Evolutionary conservation across 2,329 filamentous ascomycete genomes (phyloP).

Genomic region (Chaetomium olivaceum): DNA sequence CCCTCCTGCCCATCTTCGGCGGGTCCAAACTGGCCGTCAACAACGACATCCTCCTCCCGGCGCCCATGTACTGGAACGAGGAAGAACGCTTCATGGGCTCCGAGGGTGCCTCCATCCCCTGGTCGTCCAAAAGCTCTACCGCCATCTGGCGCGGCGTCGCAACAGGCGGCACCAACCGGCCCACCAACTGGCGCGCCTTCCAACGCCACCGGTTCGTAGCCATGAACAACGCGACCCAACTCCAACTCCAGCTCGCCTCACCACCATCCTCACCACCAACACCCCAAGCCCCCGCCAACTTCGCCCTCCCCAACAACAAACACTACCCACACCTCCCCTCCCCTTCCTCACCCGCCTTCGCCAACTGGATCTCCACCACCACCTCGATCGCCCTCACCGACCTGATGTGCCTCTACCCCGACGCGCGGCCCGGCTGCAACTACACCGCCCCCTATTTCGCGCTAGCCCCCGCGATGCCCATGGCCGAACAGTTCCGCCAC

Average conservation of each 20-base stretch:
- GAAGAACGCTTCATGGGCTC: conserved; percentile 63
- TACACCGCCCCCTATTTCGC: conserved; percentile 52
- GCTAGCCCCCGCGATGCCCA: conserved; percentile 29
- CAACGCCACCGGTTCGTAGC: conserved; percentile 74
- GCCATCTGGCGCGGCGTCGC: conserved; percentile 68
- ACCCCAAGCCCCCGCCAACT: conserved; percentile 40
- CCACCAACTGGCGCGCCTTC: conserved; percentile 68
- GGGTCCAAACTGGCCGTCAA: conserved; percentile 69
- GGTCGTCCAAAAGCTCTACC: conserved; percentile 57
- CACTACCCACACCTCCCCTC: not conserved
- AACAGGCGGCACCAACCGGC: conserved; percentile 61
- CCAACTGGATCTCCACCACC: conserved; percentile 52
- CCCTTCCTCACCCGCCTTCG: conserved; percentile 39
- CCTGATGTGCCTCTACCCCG: conserved; percentile 50
- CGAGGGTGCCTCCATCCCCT: conserved; percentile 53
- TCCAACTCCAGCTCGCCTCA: conserved; percentile 44
- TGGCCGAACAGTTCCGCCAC: conserved; percentile 57
- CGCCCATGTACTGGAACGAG: conserved; percentile 67
- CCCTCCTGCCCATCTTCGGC: conserved; percentile 65
- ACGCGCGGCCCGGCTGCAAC: conserved; percentile 44
- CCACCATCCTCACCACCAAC: conserved; percentile 58
- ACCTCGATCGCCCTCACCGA: conserved; percentile 56
- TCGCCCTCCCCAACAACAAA: not conserved
- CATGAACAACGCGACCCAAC: conserved; percentile 68
- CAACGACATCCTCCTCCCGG: conserved; percentile 69